These are phyloP conservation scores for Cyberlindnera americana DNA, from an alignment of 805 yeast species.

Conservation along the genomic window DNA sequence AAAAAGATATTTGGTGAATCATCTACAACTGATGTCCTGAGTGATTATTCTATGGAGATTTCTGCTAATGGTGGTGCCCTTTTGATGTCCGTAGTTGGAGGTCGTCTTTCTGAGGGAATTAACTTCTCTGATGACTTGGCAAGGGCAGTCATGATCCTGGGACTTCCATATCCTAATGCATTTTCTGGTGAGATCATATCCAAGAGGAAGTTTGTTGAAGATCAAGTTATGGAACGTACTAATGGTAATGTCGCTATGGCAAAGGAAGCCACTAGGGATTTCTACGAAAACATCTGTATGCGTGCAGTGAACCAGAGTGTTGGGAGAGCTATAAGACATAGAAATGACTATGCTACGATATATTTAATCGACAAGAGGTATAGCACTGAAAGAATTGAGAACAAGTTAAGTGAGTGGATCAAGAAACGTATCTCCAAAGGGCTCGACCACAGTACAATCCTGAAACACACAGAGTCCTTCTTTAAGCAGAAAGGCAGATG, in stretches of 20 bases:
- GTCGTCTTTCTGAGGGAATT: slow-evolving; percentile 89
- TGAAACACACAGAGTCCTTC: slow-evolving; percentile 23
- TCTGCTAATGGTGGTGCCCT: slow-evolving; percentile 50
- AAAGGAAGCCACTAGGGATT: slow-evolving; percentile 44
- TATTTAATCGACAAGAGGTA: slow-evolving; percentile 69
- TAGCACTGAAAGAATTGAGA: slow-evolving; percentile 39
- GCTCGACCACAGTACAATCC: slow-evolving; percentile 15
- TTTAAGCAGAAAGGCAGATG: slow-evolving; percentile 7
- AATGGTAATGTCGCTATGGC: slow-evolving; percentile 43
- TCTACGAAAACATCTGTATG: slow-evolving; percentile 84
- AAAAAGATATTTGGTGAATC: slow-evolving; percentile 61
- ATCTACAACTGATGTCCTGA: slow-evolving; percentile 43
- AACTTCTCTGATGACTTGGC: slow-evolving; percentile 88
- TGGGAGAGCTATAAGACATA: slow-evolving; percentile 87
- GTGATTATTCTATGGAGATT: slow-evolving; percentile 47
- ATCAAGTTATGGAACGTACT: slow-evolving; percentile 44
- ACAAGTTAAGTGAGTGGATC: slow-evolving; percentile 76
- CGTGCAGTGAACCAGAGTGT: slow-evolving; percentile 88
- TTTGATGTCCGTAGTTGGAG: slow-evolving; percentile 85
- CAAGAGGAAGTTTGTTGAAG: slow-evolving; percentile 60
- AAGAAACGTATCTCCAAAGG: slow-evolving; percentile 35
- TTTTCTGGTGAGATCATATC: slow-evolving; percentile 79
- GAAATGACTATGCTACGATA: slow-evolving; percentile 74
- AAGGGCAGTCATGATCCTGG: slow-evolving; percentile 80
- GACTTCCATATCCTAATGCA: slow-evolving; percentile 85